Base-by-base conservation (phyloP, 768 basidiomycete species). In the Melanogaster broomeanus region DNA sequence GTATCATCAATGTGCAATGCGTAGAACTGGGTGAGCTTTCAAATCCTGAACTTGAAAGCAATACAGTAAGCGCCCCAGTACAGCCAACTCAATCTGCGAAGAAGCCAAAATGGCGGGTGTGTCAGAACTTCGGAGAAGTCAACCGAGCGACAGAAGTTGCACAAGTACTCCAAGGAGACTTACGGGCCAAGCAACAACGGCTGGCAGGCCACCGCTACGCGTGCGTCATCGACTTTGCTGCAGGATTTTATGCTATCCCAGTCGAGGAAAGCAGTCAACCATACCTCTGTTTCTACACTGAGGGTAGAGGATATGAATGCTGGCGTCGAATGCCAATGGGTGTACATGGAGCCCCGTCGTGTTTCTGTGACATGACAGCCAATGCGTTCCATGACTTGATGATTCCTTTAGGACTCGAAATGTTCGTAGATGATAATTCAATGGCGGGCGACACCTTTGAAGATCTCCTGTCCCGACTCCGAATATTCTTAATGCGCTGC, bases 251-350 rank as follows among this genome's bases (percentile, higher is more conserved):
- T 21, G 57, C 59, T 0, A 52, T 61, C 16, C 30, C 42, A 7
- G 48, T 66, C 12, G 56, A 47, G 1, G 42, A 57, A 24, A 51
- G 50, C 4, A 39, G 55, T 19, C 57, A 58, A 12, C 65, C 62
- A 0, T 69, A 66, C 37, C 55, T 70, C 0, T 58, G 56, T 6
- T 74, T 77, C 53, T 74, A 70, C 40, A 61, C 74, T 0, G 64
- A 66, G 46, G 74, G 73, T 0, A n/a, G 58, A 1, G 77, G 77
- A 0, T 74, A 69, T 42, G 73, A 69, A 39, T 46, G 50, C 6
- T 76, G 73, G 37, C 35, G 46, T 2, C 27, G 63, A 0, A 74
- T 78, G 71, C 75, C 73, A 0, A 76, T 78, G 51, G 76, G 77
- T 0, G 42, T 76, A 0, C 72, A 68, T 0, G 76, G 72, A 0